phyloP scores from a whole-genome alignment of 495 filamentous ascomycete genomes.

The Massariosphaeria phaeospora region DNA sequence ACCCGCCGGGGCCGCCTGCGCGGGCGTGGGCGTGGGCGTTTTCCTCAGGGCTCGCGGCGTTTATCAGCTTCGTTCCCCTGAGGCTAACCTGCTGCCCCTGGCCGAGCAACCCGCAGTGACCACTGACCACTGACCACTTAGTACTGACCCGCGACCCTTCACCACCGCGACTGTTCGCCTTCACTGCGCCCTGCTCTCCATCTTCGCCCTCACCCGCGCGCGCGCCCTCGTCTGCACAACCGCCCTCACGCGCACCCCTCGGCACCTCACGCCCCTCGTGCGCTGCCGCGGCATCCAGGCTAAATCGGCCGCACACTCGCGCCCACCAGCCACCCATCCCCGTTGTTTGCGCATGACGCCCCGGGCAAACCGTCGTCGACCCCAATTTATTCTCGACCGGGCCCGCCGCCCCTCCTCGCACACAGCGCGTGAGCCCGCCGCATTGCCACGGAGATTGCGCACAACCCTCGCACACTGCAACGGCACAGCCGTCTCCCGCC shows the following conservation, averaged over 20 bases:
- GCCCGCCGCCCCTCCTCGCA: background rate
- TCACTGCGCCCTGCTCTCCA: background rate
- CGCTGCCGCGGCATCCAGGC: constrained; percentile 2
- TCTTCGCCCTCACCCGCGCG: background rate
- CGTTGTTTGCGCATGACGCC: constrained; percentile 28
- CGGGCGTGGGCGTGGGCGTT: background rate
- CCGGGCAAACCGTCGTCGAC: background rate
- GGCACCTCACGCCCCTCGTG: background rate
- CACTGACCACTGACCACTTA: background rate
- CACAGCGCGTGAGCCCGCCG: background rate
- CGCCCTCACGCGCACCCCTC: background rate
- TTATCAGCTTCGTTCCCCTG: too few relatives aligned
- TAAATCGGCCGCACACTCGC: constrained; percentile 9
- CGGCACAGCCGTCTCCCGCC: constrained; percentile 21
- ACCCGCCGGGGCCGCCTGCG: background rate
- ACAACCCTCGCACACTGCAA: constrained; percentile 5
- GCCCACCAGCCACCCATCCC: constrained; percentile 1
- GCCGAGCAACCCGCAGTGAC: background rate
- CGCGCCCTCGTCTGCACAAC: background rate
- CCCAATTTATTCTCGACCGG: constrained; percentile 14
- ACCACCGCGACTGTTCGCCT: background rate
- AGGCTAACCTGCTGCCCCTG: background rate
- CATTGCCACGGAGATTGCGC: constrained; percentile 12
- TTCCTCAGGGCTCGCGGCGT: background rate
- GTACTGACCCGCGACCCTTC: too few relatives aligned